Evolutionary conservation across 495 filamentous ascomycete genomes (phyloP).

Genomic region (Hyaloscypha variabilis): DNA sequence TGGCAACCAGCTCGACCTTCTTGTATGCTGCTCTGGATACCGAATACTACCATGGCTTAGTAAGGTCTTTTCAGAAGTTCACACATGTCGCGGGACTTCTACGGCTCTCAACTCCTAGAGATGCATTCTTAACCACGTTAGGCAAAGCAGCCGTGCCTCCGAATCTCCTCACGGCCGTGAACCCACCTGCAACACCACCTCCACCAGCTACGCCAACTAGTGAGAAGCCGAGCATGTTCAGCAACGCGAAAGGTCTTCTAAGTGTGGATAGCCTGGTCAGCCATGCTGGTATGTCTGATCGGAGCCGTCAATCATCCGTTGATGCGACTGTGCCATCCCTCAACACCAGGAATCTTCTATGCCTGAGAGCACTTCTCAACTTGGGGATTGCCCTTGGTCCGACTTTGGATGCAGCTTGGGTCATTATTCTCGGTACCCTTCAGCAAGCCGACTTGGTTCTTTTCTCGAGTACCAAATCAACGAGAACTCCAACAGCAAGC

Average conservation of each 20-base stretch:
- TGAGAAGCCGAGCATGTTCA: slow-evolving; percentile 57
- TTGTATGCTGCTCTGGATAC: slow-evolving; percentile 87
- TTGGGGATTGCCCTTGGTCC: slow-evolving; percentile 93
- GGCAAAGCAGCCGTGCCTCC: slow-evolving; percentile 90
- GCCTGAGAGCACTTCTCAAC: slow-evolving; percentile 86
- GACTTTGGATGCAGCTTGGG: slow-evolving; percentile 82
- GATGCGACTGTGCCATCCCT: slow-evolving; percentile 56
- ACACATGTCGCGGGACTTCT: slow-evolving; percentile 92
- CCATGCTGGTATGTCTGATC: slow-evolving; percentile 49
- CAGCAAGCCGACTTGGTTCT: slow-evolving; percentile 89
- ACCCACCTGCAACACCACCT: slow-evolving; percentile 35
- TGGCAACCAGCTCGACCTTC: slow-evolving; percentile 94
- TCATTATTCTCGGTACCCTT: slow-evolving; percentile 86
- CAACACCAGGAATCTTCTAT: slow-evolving; percentile 87
- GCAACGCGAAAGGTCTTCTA: slow-evolving; percentile 64
- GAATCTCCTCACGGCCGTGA: slow-evolving; percentile 66
- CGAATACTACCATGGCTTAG: slow-evolving; percentile 91
- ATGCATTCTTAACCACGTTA: slow-evolving; percentile 92
- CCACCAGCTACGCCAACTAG: slow-evolving; percentile 45
- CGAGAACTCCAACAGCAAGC: slow-evolving; percentile 40
- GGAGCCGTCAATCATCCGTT: slow-evolving; percentile 53
- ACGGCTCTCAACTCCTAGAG: slow-evolving; percentile 79
- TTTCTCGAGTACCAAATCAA: slow-evolving; percentile 56
- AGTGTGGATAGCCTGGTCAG: slow-evolving; percentile 65
- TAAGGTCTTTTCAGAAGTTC: slow-evolving; percentile 94